Evolutionary conservation across 2,329 filamentous ascomycete species (phyloP), one percentile per base, ranked within the genome.

Genomic region (Fusarium sp.): DNA sequence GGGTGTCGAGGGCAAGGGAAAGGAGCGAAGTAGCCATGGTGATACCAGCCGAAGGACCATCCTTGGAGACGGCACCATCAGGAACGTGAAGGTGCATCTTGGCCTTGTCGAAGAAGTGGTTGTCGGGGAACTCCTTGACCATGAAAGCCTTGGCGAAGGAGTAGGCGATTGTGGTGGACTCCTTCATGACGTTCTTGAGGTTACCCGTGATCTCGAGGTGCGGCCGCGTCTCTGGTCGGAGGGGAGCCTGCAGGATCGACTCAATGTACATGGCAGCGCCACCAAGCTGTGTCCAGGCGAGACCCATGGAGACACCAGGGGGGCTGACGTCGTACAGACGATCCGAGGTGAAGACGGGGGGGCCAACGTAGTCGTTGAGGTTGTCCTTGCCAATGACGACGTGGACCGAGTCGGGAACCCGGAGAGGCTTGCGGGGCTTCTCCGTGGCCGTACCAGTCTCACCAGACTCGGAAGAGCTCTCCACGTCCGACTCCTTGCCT

Each of bases 231-330:
- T 89, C 89, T 31, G 92, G 88, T 13, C 91, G 91, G 57, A 98
- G 89, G 0, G 94, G 91, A 69, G 92, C 93, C 81, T 99, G 95
- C 61, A 99, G 86, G 72, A 99, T 98, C 1, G 95, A 97, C 84
- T 99, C 97, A 67, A 99, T 94, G 83, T 99, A 99, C 82, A 99
- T 92, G 61, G 97, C 97, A 6, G 97, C 95, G 69, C 97, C 97
- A 70, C 97, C 97, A 90, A 99, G 95, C 80, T 95, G 94, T 9
- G 97, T 99, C 97, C 97, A 99, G 9, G 97, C 97, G 62, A 99
- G 90, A 74, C 97, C 97, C 97, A 99, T 98, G 25, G 95, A 94
- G 18, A 99, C 97, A 83, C 97, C 97, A 2, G 97, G 91, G 5
- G 97, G 97, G 68, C 95, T 98, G 57, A 92, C 91, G 79, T 99